Evolutionary conservation across 2,329 filamentous ascomycete genomes (phyloP).

Genomic region (Pseudogymnoascus sp.): DNA sequence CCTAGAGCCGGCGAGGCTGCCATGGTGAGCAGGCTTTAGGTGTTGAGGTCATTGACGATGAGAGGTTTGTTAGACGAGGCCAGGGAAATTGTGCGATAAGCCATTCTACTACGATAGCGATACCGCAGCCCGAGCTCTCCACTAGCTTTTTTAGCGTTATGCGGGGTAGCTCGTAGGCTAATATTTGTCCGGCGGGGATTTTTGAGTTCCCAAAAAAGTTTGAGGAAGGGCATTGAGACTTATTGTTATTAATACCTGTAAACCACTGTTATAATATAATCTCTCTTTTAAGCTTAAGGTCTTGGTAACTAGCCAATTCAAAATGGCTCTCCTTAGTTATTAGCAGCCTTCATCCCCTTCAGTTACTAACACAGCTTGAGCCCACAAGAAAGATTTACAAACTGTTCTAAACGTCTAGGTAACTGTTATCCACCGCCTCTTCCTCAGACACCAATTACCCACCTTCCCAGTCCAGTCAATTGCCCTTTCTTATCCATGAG

Average conservation of each 20-base stretch:
- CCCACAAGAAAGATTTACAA: neutral
- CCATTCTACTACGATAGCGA: neutral
- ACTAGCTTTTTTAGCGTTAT: neutral
- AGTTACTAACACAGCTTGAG: neutral
- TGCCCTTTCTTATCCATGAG: constrained; percentile 36
- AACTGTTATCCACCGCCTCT: constrained; percentile 20
- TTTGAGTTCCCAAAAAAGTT: neutral
- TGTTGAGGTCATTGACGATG: neutral
- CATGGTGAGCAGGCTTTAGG: neutral
- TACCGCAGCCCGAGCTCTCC: neutral
- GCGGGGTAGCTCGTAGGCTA: neutral
- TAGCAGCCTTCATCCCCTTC: neutral
- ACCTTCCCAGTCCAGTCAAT: constrained; percentile 29
- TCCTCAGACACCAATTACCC: constrained; percentile 17
- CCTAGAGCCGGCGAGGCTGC: neutral
- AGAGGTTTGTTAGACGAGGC: neutral
- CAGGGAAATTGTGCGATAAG: neutral
- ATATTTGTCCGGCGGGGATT: neutral
- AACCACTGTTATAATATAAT: neutral
- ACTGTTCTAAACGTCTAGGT: neutral
- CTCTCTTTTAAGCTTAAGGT: neutral
- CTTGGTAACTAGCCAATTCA: neutral
- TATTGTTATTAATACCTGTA: neutral
- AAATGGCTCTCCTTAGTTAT: neutral
- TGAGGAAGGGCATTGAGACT: neutral